A percentile compares a stretch with the other conserved stretches of the same genome.
Evolutionary conservation across 352 stramenopile species (phyloP).

Genomic region (Phytophthora rubi): DNA sequence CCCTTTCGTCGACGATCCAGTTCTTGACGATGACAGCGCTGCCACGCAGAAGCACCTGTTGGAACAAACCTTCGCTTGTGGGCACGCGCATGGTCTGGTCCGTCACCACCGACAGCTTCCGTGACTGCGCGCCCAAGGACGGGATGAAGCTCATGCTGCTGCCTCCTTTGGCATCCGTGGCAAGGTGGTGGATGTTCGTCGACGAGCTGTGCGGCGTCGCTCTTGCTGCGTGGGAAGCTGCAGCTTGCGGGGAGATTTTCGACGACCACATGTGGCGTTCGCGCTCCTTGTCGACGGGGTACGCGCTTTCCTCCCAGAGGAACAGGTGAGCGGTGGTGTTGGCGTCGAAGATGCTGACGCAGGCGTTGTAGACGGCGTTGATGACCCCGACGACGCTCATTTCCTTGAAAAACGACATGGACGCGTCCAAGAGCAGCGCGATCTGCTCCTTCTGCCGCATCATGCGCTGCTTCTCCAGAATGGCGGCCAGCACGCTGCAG

Average conservation of each 20-base stretch:
- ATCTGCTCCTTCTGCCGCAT: constrained; percentile 74
- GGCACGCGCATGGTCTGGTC: constrained; percentile 61
- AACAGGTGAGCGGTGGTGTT: constrained; percentile 69
- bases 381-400: constrained; percentile 81
- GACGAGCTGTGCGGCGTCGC: constrained; percentile 12
- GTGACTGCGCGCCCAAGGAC: constrained; percentile 41
- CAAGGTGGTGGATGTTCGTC: constrained; percentile 12
- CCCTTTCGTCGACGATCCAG: constrained; percentile 46
- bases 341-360: constrained; percentile 65
- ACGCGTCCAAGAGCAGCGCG: constrained; percentile 64
- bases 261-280: constrained; percentile 72
- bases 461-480: constrained; percentile 73
- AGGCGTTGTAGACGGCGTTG: constrained; percentile 84
- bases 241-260: constrained; percentile 54
- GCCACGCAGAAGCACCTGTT: constrained; percentile 59
- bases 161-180: constrained; percentile 4
- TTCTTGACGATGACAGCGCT: constrained; percentile 57
- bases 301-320: constrained; percentile 52
- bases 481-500: constrained; percentile 70
- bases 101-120: constrained; percentile 66
- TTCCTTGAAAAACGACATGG: constrained; percentile 84
- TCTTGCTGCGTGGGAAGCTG: constrained; percentile 6
- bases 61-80: constrained; percentile 61
- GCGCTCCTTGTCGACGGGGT: constrained; percentile 14
- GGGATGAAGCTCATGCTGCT: constrained; percentile 39